Percentiles rank a stretch among this genome's conserved stretches.
Evolutionary conservation across 2,329 filamentous ascomycete species (phyloP).

Genomic region (Stachybotrys echinatus): DNA sequence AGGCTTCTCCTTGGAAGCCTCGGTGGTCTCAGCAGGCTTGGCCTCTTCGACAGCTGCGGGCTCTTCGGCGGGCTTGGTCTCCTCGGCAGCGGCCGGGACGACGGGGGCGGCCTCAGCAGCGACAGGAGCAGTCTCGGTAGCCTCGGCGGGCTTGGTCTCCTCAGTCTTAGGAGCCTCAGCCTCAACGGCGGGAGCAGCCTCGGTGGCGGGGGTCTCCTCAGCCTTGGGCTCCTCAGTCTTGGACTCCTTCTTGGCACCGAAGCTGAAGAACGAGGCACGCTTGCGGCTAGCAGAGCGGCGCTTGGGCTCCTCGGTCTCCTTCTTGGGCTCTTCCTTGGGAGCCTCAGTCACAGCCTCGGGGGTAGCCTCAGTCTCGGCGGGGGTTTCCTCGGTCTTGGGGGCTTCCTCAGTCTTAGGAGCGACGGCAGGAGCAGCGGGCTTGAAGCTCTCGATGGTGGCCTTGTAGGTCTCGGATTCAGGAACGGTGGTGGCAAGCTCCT

Average conservation of each 20-base stretch:
- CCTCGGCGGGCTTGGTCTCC: slow-evolving; percentile 16
- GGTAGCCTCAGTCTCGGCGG: slow-evolving; percentile 30
- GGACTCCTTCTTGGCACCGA: slow-evolving; percentile 51
- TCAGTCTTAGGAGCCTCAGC: slow-evolving; percentile 27
- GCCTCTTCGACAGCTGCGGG: slow-evolving; percentile 29
- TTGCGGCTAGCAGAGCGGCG: slow-evolving; percentile 60
- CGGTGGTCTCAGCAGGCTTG: slow-evolving; percentile 32
- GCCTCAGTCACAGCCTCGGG: slow-evolving; percentile 31
- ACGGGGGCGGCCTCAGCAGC: slow-evolving; percentile 29
- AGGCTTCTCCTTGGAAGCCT: slow-evolving; percentile 40
- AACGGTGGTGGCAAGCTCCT: slow-evolving; percentile 69
- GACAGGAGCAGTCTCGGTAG: slow-evolving; percentile 26
- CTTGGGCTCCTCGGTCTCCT: slow-evolving; percentile 53
- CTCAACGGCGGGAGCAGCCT: slow-evolving; percentile 9
- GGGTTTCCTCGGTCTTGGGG: slow-evolving; percentile 25
- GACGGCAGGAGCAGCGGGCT: slow-evolving; percentile 36
- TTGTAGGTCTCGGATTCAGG: slow-evolving; percentile 84
- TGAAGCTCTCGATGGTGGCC: slow-evolving; percentile 68
- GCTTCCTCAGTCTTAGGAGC: slow-evolving; percentile 28
- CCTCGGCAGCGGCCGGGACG: slow-evolving; percentile 27
- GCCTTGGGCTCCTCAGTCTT: slow-evolving; percentile 25
- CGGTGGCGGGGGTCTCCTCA: slow-evolving; percentile 15
- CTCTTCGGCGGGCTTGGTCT: slow-evolving; percentile 21
- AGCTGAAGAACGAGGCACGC: slow-evolving; percentile 60
- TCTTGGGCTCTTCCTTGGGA: slow-evolving; percentile 27